Evolutionary conservation across 2,329 filamentous ascomycete species (phyloP), one percentile per base, ranked within the genome.

Genomic region (Botrytis squamosa): DNA sequence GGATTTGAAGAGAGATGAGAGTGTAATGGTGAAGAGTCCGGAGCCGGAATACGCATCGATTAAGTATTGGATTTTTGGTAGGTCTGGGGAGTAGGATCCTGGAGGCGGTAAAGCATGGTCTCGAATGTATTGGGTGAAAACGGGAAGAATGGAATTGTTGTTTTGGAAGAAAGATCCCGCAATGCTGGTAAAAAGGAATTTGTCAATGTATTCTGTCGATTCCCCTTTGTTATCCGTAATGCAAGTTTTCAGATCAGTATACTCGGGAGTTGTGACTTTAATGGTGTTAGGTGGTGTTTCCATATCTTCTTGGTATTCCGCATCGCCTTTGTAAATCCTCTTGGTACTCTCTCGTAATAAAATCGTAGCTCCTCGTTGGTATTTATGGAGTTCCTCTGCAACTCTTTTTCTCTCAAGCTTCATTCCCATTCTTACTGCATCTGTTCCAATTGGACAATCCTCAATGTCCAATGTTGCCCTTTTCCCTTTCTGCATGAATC

Each of bases 151-250:
- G 72, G 94, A 97, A 86, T 98, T 98, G 88, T 99, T 99, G 87
- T 99, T 99, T 82, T 99, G 96, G 88, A 99, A 99, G 85, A 99
- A 99, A 70, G 93, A 90, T 74, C 95, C 95, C 18, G 96, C 96
- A 4, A 93, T 93, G 84, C 97, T 98, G 82, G 91, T 91, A 84
- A 99, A 97, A 80, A 91, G 86, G 85, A 92, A 96, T 52, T 79
- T 75, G 80, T 92, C 93, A 76, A 99, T 89, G 83, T 97, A 98
- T 83, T 99, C 96, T 44, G 92, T 95, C 5, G 93, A 91, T 69
- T 88, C 92, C 76, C 88, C 92, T 77, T 95, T 97, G 82, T 90
- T 89, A 84, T 98, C 91, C 6, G 95, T 97, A 77, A 97, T 89
- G 85, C 93, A 98, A 5, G 90, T 92, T 83, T 98, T 98, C 82